Conservation (phyloP, 2,329 filamentous ascomycete genomes). For the Fusarium setosum region DNA sequence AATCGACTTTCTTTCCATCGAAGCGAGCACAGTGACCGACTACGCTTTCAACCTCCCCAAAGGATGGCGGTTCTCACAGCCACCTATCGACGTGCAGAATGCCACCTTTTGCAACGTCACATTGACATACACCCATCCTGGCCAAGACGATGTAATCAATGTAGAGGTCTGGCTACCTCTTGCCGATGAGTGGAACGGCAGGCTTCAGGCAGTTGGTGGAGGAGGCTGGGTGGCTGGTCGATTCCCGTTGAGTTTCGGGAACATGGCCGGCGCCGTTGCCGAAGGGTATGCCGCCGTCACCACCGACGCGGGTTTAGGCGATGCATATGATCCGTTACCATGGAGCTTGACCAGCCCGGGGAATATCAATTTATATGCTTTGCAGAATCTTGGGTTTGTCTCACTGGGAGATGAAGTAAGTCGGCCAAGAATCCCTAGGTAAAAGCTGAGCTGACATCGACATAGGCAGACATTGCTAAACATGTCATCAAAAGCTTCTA, state of each 20-base stretch:
- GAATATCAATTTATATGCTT: constrained; percentile 23
- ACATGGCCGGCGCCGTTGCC: constrained; percentile 18
- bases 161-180: constrained; percentile 22
- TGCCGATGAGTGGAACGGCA: constrained; percentile 10
- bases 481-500: constrained; percentile 17
- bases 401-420: constrained; percentile 23
- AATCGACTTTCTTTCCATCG: neutral
- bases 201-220: constrained; percentile 25
- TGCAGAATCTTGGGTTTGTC: constrained; percentile 22
- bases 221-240: constrained; percentile 25
- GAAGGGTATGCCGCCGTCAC: constrained; percentile 28
- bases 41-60: neutral
- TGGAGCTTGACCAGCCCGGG: constrained; percentile 22
- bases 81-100: neutral
- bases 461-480: constrained; percentile 15
- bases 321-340: neutral
- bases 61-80: constrained; percentile 9
- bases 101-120: constrained; percentile 30
- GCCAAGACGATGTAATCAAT: constrained; percentile 20
- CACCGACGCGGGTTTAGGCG: constrained; percentile 21
- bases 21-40: neutral
- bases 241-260: neutral
- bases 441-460: neutral
- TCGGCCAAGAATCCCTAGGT: neutral
- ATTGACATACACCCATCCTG: constrained; percentile 24